A percentile compares a stretch with the other conserved stretches of the same genome.
These are phyloP conservation scores for Suillus occidentalis DNA, from an alignment of 768 basidiomycete genomes.

Conservation along the genomic window DNA sequence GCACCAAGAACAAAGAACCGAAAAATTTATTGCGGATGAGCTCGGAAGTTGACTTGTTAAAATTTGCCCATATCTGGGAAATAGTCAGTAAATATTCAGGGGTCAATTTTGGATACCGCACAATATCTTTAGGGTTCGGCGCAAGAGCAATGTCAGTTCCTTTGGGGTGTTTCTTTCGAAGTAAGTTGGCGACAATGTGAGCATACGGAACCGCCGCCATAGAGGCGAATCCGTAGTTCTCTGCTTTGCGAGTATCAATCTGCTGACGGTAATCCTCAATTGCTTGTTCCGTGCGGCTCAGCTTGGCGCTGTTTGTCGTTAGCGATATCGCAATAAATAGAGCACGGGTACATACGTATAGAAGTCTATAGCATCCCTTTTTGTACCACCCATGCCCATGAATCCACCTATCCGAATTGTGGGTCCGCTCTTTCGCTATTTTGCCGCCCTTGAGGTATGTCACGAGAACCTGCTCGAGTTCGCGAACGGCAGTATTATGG, in stretches of 20 bases:
- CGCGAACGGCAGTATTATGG: conserved; percentile 91
- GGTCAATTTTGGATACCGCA: conserved; percentile 33
- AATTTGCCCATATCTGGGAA: conserved; percentile 83
- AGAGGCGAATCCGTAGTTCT: conserved; percentile 90
- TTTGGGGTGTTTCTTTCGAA: conserved; percentile 68
- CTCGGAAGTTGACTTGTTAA: conserved; percentile 71
- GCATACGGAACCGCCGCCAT: conserved; percentile 89
- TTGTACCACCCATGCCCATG: conserved; percentile 80
- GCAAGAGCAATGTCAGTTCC: conserved; percentile 73
- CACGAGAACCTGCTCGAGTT: conserved; percentile 87
- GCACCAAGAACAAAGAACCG: conserved; percentile 76
- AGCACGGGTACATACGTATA: conserved; percentile 65
- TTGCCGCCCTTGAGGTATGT: conserved; percentile 84
- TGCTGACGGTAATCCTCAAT: conserved; percentile 73
- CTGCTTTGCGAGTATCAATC: conserved; percentile 73
- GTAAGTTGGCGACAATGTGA: conserved; percentile 76
- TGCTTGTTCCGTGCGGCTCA: conserved; percentile 65
- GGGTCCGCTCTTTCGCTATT: conserved; percentile 79
- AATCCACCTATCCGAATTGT: conserved; percentile 76
- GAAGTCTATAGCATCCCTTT: conserved; percentile 90
- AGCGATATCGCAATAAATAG: conserved; percentile 6
- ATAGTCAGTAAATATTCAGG: background rate
- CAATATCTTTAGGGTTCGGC: conserved; percentile 88
- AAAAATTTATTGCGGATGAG: conserved; percentile 63
- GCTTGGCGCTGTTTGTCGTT: conserved; percentile 36